Percentiles rank a stretch among this genome's conserved stretches.
phyloP scores from a whole-genome alignment of 1,284 basidiomycete genomes.

The Cutaneotrichosporon mucoides region DNA sequence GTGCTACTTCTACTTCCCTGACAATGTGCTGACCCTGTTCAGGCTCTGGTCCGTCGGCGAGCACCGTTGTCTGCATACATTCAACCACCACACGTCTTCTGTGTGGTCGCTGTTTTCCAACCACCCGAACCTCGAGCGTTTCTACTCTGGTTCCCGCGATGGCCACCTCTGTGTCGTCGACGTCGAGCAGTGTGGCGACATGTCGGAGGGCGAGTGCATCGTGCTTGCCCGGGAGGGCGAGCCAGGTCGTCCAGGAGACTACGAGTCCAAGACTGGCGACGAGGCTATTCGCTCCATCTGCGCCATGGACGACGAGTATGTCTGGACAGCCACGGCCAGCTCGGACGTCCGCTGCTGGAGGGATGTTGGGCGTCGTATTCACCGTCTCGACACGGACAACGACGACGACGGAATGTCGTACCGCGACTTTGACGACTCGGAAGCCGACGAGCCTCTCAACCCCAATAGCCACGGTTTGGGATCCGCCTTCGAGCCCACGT shows the following conservation, averaged over 20 bases:
- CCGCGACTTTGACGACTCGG: not conserved
- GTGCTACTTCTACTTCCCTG: conserved; percentile 3
- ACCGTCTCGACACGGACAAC: conserved; percentile 59
- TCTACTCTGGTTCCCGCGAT: conserved; percentile 92
- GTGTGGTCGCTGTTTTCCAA: conserved; percentile 90
- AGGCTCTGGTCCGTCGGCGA: conserved; percentile 90
- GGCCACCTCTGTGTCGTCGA: conserved; percentile 88
- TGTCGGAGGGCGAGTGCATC: conserved; percentile 83
- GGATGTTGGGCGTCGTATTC: conserved; percentile 51
- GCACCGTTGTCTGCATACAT: conserved; percentile 90
- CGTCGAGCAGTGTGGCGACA: conserved; percentile 71
- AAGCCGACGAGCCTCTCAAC: conserved; percentile 7
- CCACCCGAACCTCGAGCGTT: conserved; percentile 82
- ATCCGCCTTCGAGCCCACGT: conserved; percentile 21
- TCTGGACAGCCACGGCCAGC: conserved; percentile 86
- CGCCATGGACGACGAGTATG: conserved; percentile 73
- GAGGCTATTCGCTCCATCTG: conserved; percentile 81
- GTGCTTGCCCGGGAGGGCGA: conserved; percentile 67
- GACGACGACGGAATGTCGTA: conserved; percentile 25
- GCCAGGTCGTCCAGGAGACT: conserved; percentile 21
- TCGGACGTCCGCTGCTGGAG: conserved; percentile 80
- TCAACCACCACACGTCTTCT: conserved; percentile 89
- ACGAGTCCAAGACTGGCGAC: conserved; percentile 50
- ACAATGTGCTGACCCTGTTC: conserved; percentile 41
- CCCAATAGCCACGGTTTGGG: conserved; percentile 6